A percentile compares a stretch with the other conserved stretches of the same genome.
These are phyloP conservation scores for Pseudogymnoascus sp. DNA, from an alignment of 2,329 filamentous ascomycete genomes.

Conservation along the genomic window DNA sequence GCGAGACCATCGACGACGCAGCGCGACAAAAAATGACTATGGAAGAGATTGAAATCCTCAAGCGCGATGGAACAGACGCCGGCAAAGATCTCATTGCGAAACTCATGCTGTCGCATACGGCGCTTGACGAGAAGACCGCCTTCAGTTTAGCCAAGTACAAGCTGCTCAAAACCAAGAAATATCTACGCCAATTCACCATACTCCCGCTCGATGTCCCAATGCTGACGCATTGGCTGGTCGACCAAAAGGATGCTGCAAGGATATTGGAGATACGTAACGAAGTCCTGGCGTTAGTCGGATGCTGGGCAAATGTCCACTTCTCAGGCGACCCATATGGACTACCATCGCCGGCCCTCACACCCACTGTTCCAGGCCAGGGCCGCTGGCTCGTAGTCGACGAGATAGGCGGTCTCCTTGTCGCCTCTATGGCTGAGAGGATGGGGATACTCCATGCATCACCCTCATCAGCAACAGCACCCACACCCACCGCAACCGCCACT, in stretches of 20 bases:
- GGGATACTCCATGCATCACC: conserved; percentile 45
- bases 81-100: conserved; percentile 90
- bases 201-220: conserved; percentile 72
- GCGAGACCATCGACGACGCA: conserved; percentile 51
- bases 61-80: conserved; percentile 63
- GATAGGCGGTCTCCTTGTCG: conserved; percentile 59
- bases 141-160: conserved; percentile 96
- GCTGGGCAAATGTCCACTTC: conserved; percentile 85
- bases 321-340: conserved; percentile 23
- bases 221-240: conserved; percentile 67
- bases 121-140: conserved; percentile 85
- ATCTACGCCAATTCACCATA: conserved; percentile 77
- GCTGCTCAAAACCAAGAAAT: conserved; percentile 87
- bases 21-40: conserved; percentile 67
- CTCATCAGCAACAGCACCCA: conserved; percentile 10
- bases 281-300: conserved; percentile 68
- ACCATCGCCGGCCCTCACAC: not conserved
- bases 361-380: conserved; percentile 35
- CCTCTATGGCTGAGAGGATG: conserved; percentile 64
- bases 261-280: conserved; percentile 85
- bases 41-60: conserved; percentile 63
- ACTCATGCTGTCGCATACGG: conserved; percentile 80
- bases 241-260: conserved; percentile 70
- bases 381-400: conserved; percentile 63
- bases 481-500: not conserved